Conservation (phyloP, 345 rosid species). For the Aquilaria yunnanensis region DNA sequence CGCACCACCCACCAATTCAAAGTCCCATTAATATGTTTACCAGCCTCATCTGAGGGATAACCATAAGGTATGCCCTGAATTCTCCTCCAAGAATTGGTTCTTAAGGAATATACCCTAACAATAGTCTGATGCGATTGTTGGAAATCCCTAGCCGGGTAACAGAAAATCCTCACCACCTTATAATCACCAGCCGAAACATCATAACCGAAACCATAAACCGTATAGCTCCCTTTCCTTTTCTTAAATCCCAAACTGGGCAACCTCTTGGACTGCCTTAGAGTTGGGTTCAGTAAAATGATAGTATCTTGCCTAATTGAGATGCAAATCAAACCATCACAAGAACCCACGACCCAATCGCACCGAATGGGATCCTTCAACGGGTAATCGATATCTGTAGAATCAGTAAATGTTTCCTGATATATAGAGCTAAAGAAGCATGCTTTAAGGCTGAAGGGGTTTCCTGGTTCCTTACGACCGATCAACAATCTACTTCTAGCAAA, state of each 20-base stretch:
- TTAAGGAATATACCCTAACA: conserved; percentile 12
- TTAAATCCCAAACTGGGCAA: conserved; percentile 13
- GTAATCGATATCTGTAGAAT: not conserved
- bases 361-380: not conserved
- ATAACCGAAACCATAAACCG: conserved; percentile 11
- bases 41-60: conserved; percentile 1
- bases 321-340: conserved; percentile 13
- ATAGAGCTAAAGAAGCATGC: not conserved
- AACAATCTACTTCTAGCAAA: not conserved
- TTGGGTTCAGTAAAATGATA: conserved; percentile 6
- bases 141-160: not conserved
- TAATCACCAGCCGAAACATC: conserved; percentile 10
- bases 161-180: conserved; percentile 11
- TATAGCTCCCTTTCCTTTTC: conserved; percentile 5
- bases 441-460: not conserved
- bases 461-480: not conserved
- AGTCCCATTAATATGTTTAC: conserved; percentile 5
- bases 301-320: not conserved
- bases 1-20: conserved; percentile 6
- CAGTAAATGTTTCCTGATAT: not conserved
- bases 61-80: conserved; percentile 8
- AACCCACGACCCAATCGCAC: conserved; percentile 6
- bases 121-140: not conserved
- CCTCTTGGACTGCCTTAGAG: not conserved
- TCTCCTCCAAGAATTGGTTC: conserved; percentile 13